phyloP scores from a whole-genome alignment of 176 grass and related monocot genomes.

The Chloris gayana region DNA sequence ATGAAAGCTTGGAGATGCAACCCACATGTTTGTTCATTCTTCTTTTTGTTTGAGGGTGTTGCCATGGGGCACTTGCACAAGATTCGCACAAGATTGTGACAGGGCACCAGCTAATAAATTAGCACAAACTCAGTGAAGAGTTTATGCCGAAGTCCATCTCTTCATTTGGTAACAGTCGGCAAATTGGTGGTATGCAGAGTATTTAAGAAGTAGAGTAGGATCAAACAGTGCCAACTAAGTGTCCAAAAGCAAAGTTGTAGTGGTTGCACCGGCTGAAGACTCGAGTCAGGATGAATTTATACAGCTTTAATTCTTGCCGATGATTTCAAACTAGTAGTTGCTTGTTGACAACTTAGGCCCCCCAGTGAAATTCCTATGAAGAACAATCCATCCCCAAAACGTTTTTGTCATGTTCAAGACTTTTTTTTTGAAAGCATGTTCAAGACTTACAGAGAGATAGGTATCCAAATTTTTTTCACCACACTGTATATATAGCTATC shows the following conservation, averaged over 20 bases:
- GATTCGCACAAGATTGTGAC: conserved; percentile 39
- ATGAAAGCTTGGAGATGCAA: conserved; percentile 41
- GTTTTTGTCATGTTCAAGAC: no score
- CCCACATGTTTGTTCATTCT: not conserved
- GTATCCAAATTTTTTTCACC: no score
- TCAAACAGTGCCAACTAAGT: no score
- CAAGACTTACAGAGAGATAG: no score
- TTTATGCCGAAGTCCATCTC: not conserved
- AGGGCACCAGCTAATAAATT: conserved; percentile 13
- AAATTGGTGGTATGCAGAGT: conserved; percentile 2
- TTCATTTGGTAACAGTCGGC: not conserved
- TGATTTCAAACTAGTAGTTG: no score
- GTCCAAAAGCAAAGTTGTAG: conserved; percentile 9
- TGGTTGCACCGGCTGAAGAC: not conserved
- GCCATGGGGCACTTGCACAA: conserved; percentile 38
- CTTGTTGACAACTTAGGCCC: no score
- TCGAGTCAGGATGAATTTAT: no score
- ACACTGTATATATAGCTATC: not conserved
- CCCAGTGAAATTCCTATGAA: no score
- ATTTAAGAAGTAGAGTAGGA: conserved; percentile 23
- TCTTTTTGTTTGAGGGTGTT: conserved; percentile 17
- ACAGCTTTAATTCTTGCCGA: no score
- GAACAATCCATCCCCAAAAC: no score
- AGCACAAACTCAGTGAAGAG: conserved; percentile 28
- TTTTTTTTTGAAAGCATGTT: no score